Evolutionary conservation across 2,329 filamentous ascomycete genomes (phyloP).

Genomic region (Penicillium polonicum): DNA sequence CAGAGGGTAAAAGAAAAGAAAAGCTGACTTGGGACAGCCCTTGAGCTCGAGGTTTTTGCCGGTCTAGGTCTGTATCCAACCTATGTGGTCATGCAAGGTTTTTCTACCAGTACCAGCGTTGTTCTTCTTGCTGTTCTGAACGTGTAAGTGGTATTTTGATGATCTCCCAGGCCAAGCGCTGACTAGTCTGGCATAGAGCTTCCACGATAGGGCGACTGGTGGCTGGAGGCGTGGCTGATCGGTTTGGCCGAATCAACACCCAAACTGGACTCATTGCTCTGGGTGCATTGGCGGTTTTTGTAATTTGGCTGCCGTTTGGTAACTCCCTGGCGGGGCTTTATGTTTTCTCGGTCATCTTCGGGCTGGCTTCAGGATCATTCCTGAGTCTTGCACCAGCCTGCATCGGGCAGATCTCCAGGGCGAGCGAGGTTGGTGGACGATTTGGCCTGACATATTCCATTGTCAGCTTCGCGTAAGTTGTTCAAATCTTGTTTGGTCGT

Average conservation of each 20-base stretch:
- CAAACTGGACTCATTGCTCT: conserved; percentile 34
- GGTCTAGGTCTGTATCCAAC: conserved; percentile 32
- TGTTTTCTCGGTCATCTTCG: conserved; percentile 44
- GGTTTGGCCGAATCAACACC: conserved; percentile 49
- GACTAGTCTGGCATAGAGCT: conserved; percentile 22
- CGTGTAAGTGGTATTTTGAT: conserved; percentile 23
- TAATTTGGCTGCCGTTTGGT: conserved; percentile 49
- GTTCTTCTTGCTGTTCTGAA: conserved; percentile 43
- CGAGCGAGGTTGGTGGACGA: conserved; percentile 49
- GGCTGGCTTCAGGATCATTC: conserved; percentile 50
- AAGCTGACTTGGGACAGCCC: conserved; percentile 17
- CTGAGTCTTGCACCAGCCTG: conserved; percentile 48
- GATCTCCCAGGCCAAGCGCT: not conserved
- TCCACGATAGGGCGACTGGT: conserved; percentile 48
- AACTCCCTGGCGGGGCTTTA: conserved; percentile 22
- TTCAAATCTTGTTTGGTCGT: not conserved
- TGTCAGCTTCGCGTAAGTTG: conserved; percentile 46
- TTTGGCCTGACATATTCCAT: conserved; percentile 53
- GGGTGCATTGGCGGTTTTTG: conserved; percentile 42
- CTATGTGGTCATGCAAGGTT: conserved; percentile 31
- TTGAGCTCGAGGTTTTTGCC: conserved; percentile 35
- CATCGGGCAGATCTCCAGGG: conserved; percentile 49
- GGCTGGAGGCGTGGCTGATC: conserved; percentile 46
- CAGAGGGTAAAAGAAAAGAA: not conserved
- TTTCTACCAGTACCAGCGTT: conserved; percentile 26